These are phyloP conservation scores for Castanea sativa DNA, from an alignment of 306 rosid species.

Conservation along the genomic window DNA sequence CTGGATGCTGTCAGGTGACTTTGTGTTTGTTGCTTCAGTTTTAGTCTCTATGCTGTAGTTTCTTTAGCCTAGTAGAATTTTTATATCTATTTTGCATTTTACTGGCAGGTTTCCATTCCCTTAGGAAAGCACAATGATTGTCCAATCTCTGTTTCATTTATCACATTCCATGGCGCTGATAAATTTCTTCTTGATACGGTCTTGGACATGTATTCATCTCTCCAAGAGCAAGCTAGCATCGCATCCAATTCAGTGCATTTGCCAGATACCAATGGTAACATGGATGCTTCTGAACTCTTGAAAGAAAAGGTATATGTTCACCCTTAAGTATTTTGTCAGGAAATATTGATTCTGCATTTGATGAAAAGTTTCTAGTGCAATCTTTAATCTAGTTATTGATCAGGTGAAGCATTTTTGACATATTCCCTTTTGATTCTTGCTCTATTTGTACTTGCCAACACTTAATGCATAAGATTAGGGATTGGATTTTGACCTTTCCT, in stretches of 20 bases:
- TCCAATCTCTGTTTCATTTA: conserved; percentile 70
- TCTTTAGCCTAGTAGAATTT: conserved; percentile 18
- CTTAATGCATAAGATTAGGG: too few species aligned
- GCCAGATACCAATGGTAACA: conserved; percentile 53
- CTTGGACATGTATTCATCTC: conserved; percentile 64
- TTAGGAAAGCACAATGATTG: conserved; percentile 55
- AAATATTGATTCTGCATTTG: background rate
- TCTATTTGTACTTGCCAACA: too few species aligned
- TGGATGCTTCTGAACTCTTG: conserved; percentile 74
- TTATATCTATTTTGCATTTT: conserved; percentile 1
- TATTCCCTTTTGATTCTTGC: too few species aligned
- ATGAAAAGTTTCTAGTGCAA: background rate
- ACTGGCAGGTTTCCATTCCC: conserved; percentile 69
- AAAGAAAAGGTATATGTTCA: conserved; percentile 72
- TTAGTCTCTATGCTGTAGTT: conserved; percentile 8
- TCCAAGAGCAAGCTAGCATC: conserved; percentile 54
- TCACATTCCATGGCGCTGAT: conserved; percentile 68
- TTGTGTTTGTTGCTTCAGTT: conserved; percentile 16
- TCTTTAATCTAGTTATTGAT: background rate
- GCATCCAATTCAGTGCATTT: conserved; percentile 40
- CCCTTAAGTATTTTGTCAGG: conserved; percentile 2
- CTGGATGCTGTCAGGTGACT: conserved; percentile 76
- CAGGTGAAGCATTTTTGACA: too few species aligned
- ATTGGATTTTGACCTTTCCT: too few species aligned
- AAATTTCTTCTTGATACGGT: conserved; percentile 86